phyloP scores from a whole-genome alignment of 1,139 yeast species.

The Yamadazyma kanchanaburiensis region DNA sequence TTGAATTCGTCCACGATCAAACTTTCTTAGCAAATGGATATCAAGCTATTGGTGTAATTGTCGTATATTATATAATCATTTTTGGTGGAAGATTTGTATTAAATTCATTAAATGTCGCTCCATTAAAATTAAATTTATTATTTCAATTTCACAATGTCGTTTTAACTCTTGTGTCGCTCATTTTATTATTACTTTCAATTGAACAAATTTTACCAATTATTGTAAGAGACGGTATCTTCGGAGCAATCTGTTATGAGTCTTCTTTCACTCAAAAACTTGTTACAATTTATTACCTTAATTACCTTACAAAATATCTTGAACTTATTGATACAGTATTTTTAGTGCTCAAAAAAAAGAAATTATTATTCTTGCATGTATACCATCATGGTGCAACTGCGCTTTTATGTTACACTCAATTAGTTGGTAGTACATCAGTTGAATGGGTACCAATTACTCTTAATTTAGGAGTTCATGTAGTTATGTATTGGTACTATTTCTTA shows the following conservation, averaged over 20 bases:
- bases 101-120: slow-evolving; percentile 49
- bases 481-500: slow-evolving; percentile 98
- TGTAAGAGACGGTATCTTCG: slow-evolving; percentile 71
- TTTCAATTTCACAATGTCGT: slow-evolving; percentile 73
- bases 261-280: slow-evolving; percentile 89
- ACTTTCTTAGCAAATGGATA: slow-evolving; percentile 69
- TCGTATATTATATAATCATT: slow-evolving; percentile 74
- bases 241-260: slow-evolving; percentile 75
- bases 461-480: slow-evolving; percentile 90
- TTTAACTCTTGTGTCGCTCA: slow-evolving; percentile 68
- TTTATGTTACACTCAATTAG: slow-evolving; percentile 89
- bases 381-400: slow-evolving; percentile 99
- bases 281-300: slow-evolving; percentile 75
- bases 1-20: slow-evolving; percentile 61
- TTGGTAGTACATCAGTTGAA: slow-evolving; percentile 86
- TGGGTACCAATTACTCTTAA: slow-evolving; percentile 94
- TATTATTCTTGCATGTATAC: slow-evolving; percentile 88
- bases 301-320: slow-evolving; percentile 76
- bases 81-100: slow-evolving; percentile 69
- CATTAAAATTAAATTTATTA: slow-evolving; percentile 63
- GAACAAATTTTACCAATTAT: slow-evolving; percentile 89
- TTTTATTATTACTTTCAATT: slow-evolving; percentile 61
- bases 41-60: slow-evolving; percentile 60
- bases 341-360: slow-evolving; percentile 87
- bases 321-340: slow-evolving; percentile 89